Base-by-base conservation (phyloP, 176 grass and related monocot species). In the Ampelocalamus luodianensis region DNA sequence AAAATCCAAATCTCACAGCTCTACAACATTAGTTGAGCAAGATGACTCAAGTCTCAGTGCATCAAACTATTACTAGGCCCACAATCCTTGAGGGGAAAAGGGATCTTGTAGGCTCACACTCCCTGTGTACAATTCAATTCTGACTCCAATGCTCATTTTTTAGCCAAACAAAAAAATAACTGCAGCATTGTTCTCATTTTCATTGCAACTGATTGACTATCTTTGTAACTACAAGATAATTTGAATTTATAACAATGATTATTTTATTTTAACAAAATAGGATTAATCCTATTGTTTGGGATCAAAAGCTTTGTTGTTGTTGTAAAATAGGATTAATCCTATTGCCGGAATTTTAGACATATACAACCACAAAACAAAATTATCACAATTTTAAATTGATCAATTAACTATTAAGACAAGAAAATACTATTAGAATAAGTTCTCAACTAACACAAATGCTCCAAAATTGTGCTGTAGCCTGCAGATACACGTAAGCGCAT, bases 191-290 rank as follows among this genome's bases (percentile, higher is more conserved):
- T 27, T 80, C 27, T 17, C 76, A 74, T 80, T 60, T 82, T 58
- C 26, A 23, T 51, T 60, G 51, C 16, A 68, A 71, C 79, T 40
- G 13, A 26, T 54, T 72, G 32, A 53, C 17, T 72, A 72, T 79
- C 23, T 42, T 26, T 32, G 29, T 86, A 45, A 51, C 18, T 39
- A 27, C 8, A 70, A 71, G 46, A 42, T 39, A 59, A 23, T 71
- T 68, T 50, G 26, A 68, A 59, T 61, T 59, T 71, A 48, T 15
- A 14, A 27, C 18, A 32, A 68, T 46, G 24, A 62, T 54, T 36
- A 7, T 36, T 40, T 54, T 54, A 77, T 43, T 75, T 83, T 22
- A 65, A 40, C 20, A 65, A 77, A 88, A 88, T 36, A 74, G 11
- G 23, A 62, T 72, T 24, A 44, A 44, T 60, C 24, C 2, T 77